These are phyloP conservation scores for Senna siamea DNA, from an alignment of 306 rosid genomes.

Conservation along the genomic window DNA sequence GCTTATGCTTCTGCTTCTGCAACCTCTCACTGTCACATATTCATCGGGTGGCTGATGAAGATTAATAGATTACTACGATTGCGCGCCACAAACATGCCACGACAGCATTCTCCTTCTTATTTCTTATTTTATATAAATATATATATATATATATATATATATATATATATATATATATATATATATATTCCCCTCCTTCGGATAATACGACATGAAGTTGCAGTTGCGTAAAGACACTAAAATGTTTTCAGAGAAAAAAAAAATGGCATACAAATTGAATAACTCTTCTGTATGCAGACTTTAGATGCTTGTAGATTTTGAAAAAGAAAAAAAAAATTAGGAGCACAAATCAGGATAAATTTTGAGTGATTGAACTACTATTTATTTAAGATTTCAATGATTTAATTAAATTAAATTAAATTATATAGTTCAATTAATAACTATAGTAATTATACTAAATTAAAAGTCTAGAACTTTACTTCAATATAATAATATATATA, in stretches of 20 bases:
- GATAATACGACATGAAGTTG: background rate
- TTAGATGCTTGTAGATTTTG: background rate
- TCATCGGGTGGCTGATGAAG: background rate
- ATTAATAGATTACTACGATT: conserved; percentile 11
- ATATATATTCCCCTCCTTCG: no score
- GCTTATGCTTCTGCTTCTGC: conserved; percentile 9
- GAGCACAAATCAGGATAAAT: background rate
- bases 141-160: no score
- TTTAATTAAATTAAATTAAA: no score
- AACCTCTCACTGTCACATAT: background rate
- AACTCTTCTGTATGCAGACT: background rate
- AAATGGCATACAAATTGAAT: background rate
- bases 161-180: no score
- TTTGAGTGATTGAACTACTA: background rate
- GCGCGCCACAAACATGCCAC: conserved; percentile 27
- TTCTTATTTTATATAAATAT: no score
- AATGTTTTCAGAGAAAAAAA: background rate
- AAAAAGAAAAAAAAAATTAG: no score
- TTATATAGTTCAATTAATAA: no score
- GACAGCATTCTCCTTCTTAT: background rate
- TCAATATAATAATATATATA: background rate
- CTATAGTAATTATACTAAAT: background rate
- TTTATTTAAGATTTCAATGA: no score
- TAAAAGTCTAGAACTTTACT: background rate
- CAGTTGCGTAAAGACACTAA: background rate